Evolutionary conservation across 2,329 filamentous ascomycete genomes (phyloP).

Genomic region (Hyphodiscus sp.): DNA sequence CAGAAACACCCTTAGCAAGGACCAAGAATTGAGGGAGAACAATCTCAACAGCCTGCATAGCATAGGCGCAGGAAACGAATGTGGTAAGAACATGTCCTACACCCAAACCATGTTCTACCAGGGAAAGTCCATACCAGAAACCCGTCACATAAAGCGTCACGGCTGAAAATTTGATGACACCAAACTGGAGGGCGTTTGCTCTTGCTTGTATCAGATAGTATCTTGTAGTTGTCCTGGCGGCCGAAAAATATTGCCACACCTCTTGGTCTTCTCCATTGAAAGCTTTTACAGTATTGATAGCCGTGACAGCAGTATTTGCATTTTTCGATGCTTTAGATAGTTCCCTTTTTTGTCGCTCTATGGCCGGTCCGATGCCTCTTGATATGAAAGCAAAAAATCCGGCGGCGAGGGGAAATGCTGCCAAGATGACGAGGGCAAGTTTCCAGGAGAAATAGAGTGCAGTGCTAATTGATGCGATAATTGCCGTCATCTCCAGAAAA

Average conservation of each 20-base stretch:
- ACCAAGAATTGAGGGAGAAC: conserved; percentile 72
- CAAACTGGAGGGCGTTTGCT: conserved; percentile 65
- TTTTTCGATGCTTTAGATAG: conserved; percentile 67
- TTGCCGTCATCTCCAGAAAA: conserved; percentile 57
- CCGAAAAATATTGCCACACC: conserved; percentile 53
- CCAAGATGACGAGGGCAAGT: conserved; percentile 71
- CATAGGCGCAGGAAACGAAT: conserved; percentile 75
- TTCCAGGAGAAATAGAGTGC: conserved; percentile 80
- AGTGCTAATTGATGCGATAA: conserved; percentile 58
- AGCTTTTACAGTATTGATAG: conserved; percentile 81
- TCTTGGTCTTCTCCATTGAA: conserved; percentile 73
- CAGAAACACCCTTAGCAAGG: conserved; percentile 71
- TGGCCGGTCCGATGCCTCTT: conserved; percentile 53
- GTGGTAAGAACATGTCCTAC: conserved; percentile 71
- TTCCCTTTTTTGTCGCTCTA: conserved; percentile 61
- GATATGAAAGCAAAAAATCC: conserved; percentile 54
- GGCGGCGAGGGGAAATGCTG: conserved; percentile 63
- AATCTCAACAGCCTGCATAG: conserved; percentile 67
- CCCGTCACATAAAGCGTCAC: conserved; percentile 78
- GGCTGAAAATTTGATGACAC: conserved; percentile 66
- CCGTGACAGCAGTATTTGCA: conserved; percentile 60
- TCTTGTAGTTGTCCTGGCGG: conserved; percentile 50
- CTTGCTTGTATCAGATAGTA: conserved; percentile 64
- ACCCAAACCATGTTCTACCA: conserved; percentile 52
- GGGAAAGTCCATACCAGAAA: conserved; percentile 77